phyloP scores from a whole-genome alignment of 148 eudicot genomes.

The Spergularia marina region DNA sequence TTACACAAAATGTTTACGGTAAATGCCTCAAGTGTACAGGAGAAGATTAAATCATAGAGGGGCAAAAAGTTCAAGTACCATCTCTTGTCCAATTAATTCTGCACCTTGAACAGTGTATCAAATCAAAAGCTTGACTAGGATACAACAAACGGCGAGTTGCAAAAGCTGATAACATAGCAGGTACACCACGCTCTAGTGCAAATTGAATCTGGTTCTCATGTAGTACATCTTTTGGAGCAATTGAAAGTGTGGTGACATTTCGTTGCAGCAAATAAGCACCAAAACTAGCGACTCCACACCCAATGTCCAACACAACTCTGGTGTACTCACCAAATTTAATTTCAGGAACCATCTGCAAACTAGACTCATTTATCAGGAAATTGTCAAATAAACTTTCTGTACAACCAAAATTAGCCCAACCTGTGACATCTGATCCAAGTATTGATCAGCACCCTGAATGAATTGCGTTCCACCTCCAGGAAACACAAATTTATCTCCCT shows the following conservation, averaged over 20 bases:
- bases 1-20: too few relatives aligned
- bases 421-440: conserved; percentile 77
- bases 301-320: conserved; percentile 68
- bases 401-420: conserved; percentile 24
- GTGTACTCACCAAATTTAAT: conserved; percentile 59
- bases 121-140: conserved; percentile 84
- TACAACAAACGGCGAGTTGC: conserved; percentile 53
- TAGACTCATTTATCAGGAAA: too few relatives aligned
- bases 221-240: conserved; percentile 67
- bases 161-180: conserved; percentile 72
- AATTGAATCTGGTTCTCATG: conserved; percentile 66
- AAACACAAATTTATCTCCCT: conserved; percentile 56
- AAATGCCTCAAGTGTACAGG: too few relatives aligned
- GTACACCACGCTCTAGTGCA: conserved; percentile 81
- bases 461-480: conserved; percentile 63
- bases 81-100: conserved; percentile 72
- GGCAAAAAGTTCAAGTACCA: conserved; percentile 34
- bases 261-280: conserved; percentile 65
- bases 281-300: conserved; percentile 74
- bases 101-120: conserved; percentile 78
- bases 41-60: too few relatives aligned
- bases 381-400: neutral
- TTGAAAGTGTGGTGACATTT: conserved; percentile 67
- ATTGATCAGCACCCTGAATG: conserved; percentile 60
- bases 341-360: conserved; percentile 66